Conservation (phyloP, 2,329 filamentous ascomycete species). For the Neopestalotiopsis clavispora region DNA sequence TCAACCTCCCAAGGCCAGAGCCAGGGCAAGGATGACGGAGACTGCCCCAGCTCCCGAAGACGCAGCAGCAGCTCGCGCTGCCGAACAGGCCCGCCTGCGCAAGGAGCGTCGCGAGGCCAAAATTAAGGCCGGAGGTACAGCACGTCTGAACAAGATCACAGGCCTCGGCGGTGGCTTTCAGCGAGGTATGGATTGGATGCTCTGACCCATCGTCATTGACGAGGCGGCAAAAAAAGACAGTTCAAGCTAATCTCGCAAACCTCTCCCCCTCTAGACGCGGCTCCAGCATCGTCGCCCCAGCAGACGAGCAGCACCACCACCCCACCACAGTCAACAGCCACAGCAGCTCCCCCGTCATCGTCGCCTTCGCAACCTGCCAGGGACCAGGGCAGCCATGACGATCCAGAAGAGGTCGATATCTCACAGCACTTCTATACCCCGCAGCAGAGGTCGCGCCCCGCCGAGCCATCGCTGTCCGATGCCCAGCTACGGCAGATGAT, state of each 20-base stretch:
- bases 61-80: conserved; percentile 55
- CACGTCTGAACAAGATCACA: conserved; percentile 76
- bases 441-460: conserved; percentile 30
- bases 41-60: conserved; percentile 42
- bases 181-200: conserved; percentile 41
- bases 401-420: conserved; percentile 80
- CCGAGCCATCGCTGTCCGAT: conserved; percentile 50
- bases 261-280: conserved; percentile 13
- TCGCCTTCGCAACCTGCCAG: conserved; percentile 35
- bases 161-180: conserved; percentile 66
- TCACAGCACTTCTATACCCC: conserved; percentile 74
- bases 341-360: conserved; percentile 37
- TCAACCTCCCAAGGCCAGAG: neutral
- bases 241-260: neutral
- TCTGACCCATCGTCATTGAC: conserved; percentile 6
- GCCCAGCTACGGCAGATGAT: conserved; percentile 70
- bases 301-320: neutral
- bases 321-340: conserved; percentile 17
- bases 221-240: too few species aligned
- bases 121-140: conserved; percentile 72
- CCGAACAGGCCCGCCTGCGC: conserved; percentile 73
- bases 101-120: conserved; percentile 83
- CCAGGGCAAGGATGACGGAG: conserved; percentile 31
- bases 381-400: conserved; percentile 49
- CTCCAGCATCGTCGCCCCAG: neutral